phyloP scores from a whole-genome alignment of 2,329 filamentous ascomycete species.

The Penicillium sp. region DNA sequence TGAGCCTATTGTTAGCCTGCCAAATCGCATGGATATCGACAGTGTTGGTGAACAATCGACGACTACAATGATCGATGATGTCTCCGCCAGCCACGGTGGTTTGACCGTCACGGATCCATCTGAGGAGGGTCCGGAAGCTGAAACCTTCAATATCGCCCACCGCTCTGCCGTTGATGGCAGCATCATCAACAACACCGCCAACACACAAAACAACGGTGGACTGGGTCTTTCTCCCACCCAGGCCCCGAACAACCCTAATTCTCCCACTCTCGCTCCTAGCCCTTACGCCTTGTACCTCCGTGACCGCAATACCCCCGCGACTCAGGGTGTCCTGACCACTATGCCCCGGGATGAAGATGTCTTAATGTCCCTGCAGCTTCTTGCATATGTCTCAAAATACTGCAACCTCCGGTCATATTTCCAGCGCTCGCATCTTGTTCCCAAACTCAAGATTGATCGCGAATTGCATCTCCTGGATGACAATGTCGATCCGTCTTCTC shows the following conservation, averaged over 20 bases:
- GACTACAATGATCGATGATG: constrained; percentile 66
- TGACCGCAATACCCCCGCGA: constrained; percentile 67
- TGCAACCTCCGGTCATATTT: constrained; percentile 95
- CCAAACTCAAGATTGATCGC: constrained; percentile 82
- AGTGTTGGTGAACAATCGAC: constrained; percentile 77
- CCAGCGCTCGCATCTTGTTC: constrained; percentile 90
- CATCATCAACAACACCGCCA: constrained; percentile 66
- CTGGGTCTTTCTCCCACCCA: constrained; percentile 73
- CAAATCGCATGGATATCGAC: constrained; percentile 79
- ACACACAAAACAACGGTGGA: constrained; percentile 64
- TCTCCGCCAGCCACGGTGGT: constrained; percentile 69
- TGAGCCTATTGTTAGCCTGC: constrained; percentile 75
- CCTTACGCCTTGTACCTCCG: constrained; percentile 77
- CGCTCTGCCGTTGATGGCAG: constrained; percentile 81
- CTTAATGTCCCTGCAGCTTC: constrained; percentile 91
- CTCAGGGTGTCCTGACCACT: constrained; percentile 74
- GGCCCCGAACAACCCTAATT: constrained; percentile 61
- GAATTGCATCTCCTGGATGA: constrained; percentile 79
- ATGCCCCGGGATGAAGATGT: constrained; percentile 98
- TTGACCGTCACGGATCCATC: constrained; percentile 76
- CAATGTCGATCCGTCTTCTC: constrained; percentile 50
- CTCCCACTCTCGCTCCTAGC: constrained; percentile 68
- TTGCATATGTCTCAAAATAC: constrained; percentile 98
- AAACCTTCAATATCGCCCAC: constrained; percentile 93
- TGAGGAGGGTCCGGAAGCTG: constrained; percentile 74